Evolutionary conservation across 192 early-diverging fungal genomes (phyloP).

Genomic region (Paraglomus brasilianum): DNA sequence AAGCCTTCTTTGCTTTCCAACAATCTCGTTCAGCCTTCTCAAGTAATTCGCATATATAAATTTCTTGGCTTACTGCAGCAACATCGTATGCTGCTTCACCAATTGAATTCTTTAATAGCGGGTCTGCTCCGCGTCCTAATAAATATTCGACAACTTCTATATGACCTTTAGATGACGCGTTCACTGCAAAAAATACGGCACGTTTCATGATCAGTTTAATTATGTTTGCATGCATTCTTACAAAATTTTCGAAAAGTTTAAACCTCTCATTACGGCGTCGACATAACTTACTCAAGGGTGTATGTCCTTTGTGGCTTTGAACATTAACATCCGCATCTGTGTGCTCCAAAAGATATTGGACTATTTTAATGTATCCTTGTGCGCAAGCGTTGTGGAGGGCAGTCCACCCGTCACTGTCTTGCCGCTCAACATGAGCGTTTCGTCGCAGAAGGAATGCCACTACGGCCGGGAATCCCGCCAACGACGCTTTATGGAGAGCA

Average conservation of each 20-base stretch:
- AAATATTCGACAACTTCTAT: constrained; percentile 63
- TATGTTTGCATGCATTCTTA: neutral
- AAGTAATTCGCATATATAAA: constrained; percentile 67
- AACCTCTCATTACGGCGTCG: constrained; percentile 8
- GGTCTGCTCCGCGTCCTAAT: constrained; percentile 61
- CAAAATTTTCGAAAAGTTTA: neutral
- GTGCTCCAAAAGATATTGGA: constrained; percentile 57
- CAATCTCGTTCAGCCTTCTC: constrained; percentile 54
- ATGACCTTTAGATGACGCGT: constrained; percentile 70
- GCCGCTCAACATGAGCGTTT: constrained; percentile 60
- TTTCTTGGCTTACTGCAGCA: constrained; percentile 64
- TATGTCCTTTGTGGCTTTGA: constrained; percentile 61
- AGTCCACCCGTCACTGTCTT: constrained; percentile 79
- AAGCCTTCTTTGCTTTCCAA: constrained; percentile 39
- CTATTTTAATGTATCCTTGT: constrained; percentile 58
- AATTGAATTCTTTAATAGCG: constrained; percentile 61
- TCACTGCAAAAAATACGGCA: constrained; percentile 49
- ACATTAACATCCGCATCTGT: constrained; percentile 60
- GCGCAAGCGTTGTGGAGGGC: constrained; percentile 77
- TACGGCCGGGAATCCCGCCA: constrained; percentile 58
- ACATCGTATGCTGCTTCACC: constrained; percentile 77
- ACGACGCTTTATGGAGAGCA: constrained; percentile 70
- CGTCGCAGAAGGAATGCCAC: constrained; percentile 58
- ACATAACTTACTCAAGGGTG: constrained; percentile 61
- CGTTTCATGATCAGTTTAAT: neutral